A percentile compares a stretch with the other conserved stretches of the same genome.
These are phyloP conservation scores for Tetradesmus lagerheimii DNA, from an alignment of 139 green algal genomes.

Conservation along the genomic window DNA sequence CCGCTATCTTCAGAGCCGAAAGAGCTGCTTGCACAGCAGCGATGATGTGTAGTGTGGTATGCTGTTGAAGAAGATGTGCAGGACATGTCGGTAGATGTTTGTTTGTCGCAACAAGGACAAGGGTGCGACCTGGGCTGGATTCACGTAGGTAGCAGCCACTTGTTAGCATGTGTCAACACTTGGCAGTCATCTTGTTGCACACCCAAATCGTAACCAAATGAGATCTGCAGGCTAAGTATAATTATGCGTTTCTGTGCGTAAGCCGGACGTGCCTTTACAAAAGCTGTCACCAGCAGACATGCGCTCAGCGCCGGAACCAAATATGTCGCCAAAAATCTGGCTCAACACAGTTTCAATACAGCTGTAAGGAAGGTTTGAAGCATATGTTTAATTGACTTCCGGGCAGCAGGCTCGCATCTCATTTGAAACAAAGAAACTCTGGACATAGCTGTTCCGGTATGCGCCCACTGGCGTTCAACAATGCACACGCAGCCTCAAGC, in stretches of 20 bases:
- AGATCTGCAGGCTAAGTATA: too few relatives aligned
- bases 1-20: neutral
- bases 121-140: neutral
- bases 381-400: too few relatives aligned
- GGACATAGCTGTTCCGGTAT: too few relatives aligned
- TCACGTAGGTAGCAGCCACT: neutral
- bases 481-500: too few relatives aligned
- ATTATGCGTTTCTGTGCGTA: too few relatives aligned
- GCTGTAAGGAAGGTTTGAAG: too few relatives aligned
- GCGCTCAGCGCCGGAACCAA: neutral
- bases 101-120: neutral
- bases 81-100: neutral
- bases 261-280: neutral
- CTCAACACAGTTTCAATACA: too few relatives aligned
- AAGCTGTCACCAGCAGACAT: neutral
- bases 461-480: too few relatives aligned
- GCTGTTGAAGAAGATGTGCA: neutral
- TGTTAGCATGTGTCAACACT: neutral
- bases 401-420: too few relatives aligned
- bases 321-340: neutral
- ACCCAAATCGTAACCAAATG: neutral
- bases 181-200: neutral
- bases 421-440: neutral
- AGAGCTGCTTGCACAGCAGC: neutral
- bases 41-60: neutral